Evolutionary conservation across 2,329 filamentous ascomycete species (phyloP), one percentile per base, ranked within the genome.

Genomic region (Claviceps arundinis): DNA sequence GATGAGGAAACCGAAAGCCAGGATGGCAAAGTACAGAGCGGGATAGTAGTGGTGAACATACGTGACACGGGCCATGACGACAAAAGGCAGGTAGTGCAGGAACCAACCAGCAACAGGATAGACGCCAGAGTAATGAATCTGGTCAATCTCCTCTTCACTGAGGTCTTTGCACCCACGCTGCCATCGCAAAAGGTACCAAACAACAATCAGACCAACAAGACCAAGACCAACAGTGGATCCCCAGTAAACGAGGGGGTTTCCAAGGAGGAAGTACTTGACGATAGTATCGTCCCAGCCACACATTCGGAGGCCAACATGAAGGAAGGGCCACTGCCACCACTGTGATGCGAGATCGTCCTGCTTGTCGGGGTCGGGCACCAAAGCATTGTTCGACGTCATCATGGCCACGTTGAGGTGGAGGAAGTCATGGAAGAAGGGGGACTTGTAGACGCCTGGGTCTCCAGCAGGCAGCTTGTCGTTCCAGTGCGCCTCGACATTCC

Each of bases 41-140:
- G 93, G 93, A 69, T 97, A 98, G 76, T 98, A 98, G 73, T 98
- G 93, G 69, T 98, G 93, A 51, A 98, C 93, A 64, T 98, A 98
- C 16, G 93, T 98, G 55, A 98, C 93, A 76, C 93, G 88, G 11
- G 89, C 93, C 94, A 98, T 98, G 64, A 93, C 82, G 62, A 95
- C 81, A 70, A 97, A 98, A 1, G 93, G 93, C 56, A 95, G 72
- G 68, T 96, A 98, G 72, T 98, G 93, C 48, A 98, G 77, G 70
- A 95, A 84, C 93, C 93, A 98, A 56, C 93, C 93, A 52, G 93
- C 78, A 52, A 91, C 75, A 8, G 93, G 91, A 69, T 98, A 98
- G 54, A 98, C 65, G 48, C 87, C 93, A 11, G 90, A 78, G 69
- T 95, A 97, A 69, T 96, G 89, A 64, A 98, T 91, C 59, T 93